Percentiles rank a stretch among this genome's conserved stretches.
Evolutionary conservation across 176 grass and related monocot species (phyloP).

Genomic region (Cenchrus purpureus): DNA sequence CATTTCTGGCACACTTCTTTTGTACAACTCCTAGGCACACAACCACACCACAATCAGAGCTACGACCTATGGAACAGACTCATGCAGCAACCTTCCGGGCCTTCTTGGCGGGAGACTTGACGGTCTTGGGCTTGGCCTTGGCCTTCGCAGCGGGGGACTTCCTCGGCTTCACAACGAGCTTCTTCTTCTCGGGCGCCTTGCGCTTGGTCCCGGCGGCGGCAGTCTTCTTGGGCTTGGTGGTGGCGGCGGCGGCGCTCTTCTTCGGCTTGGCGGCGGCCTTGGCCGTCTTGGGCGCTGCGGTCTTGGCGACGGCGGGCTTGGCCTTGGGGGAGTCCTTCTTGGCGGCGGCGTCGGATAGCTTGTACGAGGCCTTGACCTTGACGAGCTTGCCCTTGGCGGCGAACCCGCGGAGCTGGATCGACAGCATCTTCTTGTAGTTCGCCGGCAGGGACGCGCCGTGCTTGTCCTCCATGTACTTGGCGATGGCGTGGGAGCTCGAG

Average conservation of each 20-base stretch:
- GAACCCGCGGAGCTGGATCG: slow-evolving; percentile 53
- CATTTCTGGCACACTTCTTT: background rate
- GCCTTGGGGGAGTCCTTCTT: slow-evolving; percentile 51
- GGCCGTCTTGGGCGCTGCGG: slow-evolving; percentile 11
- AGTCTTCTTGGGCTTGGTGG: slow-evolving; percentile 39
- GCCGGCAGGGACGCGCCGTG: slow-evolving; percentile 62
- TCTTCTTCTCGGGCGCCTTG: slow-evolving; percentile 53
- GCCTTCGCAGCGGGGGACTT: slow-evolving; percentile 30
- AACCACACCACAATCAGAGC: slow-evolving; percentile 4
- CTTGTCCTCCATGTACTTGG: slow-evolving; percentile 83
- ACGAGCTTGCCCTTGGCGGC: slow-evolving; percentile 87
- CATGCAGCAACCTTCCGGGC: slow-evolving; percentile 43
- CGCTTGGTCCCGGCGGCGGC: slow-evolving; percentile 38
- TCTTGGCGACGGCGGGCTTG: slow-evolving; percentile 36
- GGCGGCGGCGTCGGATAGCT: slow-evolving; percentile 67
- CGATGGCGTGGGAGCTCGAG: slow-evolving; percentile 79
- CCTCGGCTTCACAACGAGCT: slow-evolving; percentile 40
- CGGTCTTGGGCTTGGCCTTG: slow-evolving; percentile 58
- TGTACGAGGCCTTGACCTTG: slow-evolving; percentile 98
- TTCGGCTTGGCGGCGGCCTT: slow-evolving; percentile 20
- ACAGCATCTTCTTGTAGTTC: slow-evolving; percentile 88
- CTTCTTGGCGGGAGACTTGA: slow-evolving; percentile 51
- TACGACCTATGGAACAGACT: background rate
- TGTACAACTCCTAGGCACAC: slow-evolving; percentile 47
- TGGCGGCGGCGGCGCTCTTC: background rate